phyloP scores from a whole-genome alignment of 2,329 filamentous ascomycete genomes.

The Graphium sp. region DNA sequence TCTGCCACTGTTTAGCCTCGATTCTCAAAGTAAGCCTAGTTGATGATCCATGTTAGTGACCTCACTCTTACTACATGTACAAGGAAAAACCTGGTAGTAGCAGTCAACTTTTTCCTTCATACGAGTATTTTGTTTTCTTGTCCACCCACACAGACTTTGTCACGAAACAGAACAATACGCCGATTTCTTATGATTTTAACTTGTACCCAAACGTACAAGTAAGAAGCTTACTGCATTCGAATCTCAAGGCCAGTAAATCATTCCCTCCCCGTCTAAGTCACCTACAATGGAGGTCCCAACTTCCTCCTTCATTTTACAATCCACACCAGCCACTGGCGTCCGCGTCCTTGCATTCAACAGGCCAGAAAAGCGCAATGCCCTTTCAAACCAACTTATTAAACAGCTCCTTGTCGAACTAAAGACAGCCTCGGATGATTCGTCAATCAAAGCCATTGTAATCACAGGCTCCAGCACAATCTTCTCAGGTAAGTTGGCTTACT shows the following conservation, averaged over 20 bases:
- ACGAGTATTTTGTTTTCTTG: background rate
- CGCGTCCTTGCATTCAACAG: slow-evolving; percentile 33
- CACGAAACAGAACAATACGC: too few species aligned
- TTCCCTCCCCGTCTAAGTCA: background rate
- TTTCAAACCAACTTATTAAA: slow-evolving; percentile 31
- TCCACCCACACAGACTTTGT: too few species aligned
- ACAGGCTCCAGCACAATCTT: slow-evolving; percentile 18
- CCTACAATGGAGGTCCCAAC: background rate
- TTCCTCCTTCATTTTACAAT: slow-evolving; percentile 9
- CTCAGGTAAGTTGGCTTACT: slow-evolving; percentile 13
- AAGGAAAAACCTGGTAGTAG: too few species aligned
- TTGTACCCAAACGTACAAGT: too few species aligned
- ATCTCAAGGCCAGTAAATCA: too few species aligned
- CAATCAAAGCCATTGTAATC: slow-evolving; percentile 17
- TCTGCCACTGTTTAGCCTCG: too few species aligned
- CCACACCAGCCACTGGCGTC: slow-evolving; percentile 17
- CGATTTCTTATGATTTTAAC: too few species aligned
- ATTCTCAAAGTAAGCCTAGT: too few species aligned
- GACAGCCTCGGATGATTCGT: slow-evolving; percentile 9
- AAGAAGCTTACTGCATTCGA: too few species aligned
- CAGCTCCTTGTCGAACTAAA: slow-evolving; percentile 18
- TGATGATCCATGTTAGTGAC: too few species aligned
- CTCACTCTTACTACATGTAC: too few species aligned
- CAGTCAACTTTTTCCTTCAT: too few species aligned
- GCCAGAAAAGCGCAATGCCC: slow-evolving; percentile 39